phyloP scores from a whole-genome alignment of 1,284 basidiomycete genomes.

The Gymnopus androsaceus region DNA sequence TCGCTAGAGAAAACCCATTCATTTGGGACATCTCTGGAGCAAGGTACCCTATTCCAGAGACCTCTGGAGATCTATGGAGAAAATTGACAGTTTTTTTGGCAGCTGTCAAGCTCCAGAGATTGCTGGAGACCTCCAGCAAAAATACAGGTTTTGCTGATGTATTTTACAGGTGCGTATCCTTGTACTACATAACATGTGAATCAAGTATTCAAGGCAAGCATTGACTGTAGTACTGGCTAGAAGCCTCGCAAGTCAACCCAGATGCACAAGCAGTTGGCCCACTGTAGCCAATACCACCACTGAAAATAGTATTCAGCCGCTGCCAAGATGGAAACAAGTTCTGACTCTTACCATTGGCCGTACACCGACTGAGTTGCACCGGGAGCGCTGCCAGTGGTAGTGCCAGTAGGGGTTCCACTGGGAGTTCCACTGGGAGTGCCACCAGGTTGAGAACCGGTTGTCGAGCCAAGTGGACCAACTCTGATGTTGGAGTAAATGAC shows the following conservation, averaged over 20 bases:
- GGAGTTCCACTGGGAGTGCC: background rate
- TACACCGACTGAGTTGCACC: slow-evolving; percentile 14
- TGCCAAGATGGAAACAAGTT: background rate
- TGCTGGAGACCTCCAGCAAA: too few species aligned
- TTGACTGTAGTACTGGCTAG: slow-evolving; percentile 15
- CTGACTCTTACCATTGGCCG: slow-evolving; percentile 17
- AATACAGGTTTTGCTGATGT: too few species aligned
- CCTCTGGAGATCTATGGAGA: too few species aligned
- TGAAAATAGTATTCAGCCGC: slow-evolving; percentile 2
- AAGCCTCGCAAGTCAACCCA: slow-evolving; percentile 12
- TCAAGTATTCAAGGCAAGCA: background rate
- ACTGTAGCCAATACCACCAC: slow-evolving; percentile 16
- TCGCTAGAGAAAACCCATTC: too few species aligned
- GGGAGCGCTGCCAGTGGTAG: slow-evolving; percentile 10
- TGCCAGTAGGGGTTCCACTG: too few species aligned
- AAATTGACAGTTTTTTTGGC: too few species aligned
- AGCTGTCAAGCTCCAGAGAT: too few species aligned
- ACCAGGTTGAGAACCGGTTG: slow-evolving; percentile 2
- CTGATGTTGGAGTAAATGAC: slow-evolving; percentile 61
- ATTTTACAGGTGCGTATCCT: too few species aligned
- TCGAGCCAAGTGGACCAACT: slow-evolving; percentile 34
- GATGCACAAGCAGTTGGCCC: slow-evolving; percentile 17
- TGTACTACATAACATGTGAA: too few species aligned
- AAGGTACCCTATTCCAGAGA: too few species aligned
- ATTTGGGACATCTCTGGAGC: too few species aligned